Base-by-base conservation (phyloP, 768 basidiomycete genomes). In the Lactarius akahatsu region DNA sequence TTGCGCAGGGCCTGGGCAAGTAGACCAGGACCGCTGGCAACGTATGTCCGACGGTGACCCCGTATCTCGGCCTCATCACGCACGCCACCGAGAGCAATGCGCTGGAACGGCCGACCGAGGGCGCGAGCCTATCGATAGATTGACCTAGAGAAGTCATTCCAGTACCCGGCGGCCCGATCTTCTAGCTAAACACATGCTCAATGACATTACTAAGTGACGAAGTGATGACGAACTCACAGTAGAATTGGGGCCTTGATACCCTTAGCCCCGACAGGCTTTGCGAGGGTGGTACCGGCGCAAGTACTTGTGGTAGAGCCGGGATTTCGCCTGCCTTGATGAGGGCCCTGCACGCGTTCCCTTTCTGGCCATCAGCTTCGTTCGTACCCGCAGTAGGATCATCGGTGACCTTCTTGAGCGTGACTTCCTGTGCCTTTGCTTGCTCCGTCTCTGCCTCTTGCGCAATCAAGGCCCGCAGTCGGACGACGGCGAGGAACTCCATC, bases 101-200 rank as follows among this genome's bases (percentile, higher is more conserved):
- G 86, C 71, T 96, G 90, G 82, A 96, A 97, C 2, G 94, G 93
- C 54, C 94, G 80, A 30, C 83, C 82, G 10, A 97, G 82, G 0
- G 93, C 89, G 50, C 86, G 87, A 3, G 95, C n/a, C n/a, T n/a
- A n/a, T n/a, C 95, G 34, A 98, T 85, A 0, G 91, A 93, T 70
- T 91, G 89, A 0, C 95, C 95, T 2, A 98, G 86, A 1, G 92
- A 94, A 0, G 94, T 97, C 77, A 96, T 96, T 40, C 93, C 94
- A 0, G 88, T 90, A 2, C 94, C 94, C 0, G 95, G 94, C 11
- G 95, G 94, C 11, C 94, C 95, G 40, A 93, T n/a, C n/a, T n/a
- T n/a, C n/a, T n/a, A 91, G 71, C 91, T 88, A 71, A 9, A 64
- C 47, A 59, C 34, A 34, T 61, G 59, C 36, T 28, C 36, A 8